These are phyloP conservation scores for Chaetomium sp. DNA, from an alignment of 2,329 filamentous ascomycete genomes.

Conservation along the genomic window DNA sequence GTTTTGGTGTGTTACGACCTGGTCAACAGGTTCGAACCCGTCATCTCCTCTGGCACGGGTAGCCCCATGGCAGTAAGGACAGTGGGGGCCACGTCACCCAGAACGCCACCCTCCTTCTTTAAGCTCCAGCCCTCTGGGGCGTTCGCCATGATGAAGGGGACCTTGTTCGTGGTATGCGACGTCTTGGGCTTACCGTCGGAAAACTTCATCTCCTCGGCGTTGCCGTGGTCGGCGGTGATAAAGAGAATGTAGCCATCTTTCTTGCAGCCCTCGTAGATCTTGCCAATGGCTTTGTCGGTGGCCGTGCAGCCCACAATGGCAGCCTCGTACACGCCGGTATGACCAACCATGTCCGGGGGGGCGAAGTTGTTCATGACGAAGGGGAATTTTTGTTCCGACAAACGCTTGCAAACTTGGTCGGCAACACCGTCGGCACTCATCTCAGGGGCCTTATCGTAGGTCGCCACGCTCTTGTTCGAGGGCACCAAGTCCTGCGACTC, in stretches of 20 bases:
- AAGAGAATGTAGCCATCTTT: slow-evolving; percentile 89
- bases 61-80: slow-evolving; percentile 86
- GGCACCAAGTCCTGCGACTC: slow-evolving; percentile 72
- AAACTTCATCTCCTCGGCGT: slow-evolving; percentile 99
- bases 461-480: slow-evolving; percentile 82
- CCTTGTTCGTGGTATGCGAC: slow-evolving; percentile 95
- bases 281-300: slow-evolving; percentile 89
- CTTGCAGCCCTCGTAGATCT: slow-evolving; percentile 90
- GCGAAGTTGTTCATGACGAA: slow-evolving; percentile 99
- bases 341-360: slow-evolving; percentile 97
- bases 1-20: slow-evolving; percentile 46
- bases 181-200: slow-evolving; percentile 95
- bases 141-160: slow-evolving; percentile 97
- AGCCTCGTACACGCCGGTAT: slow-evolving; percentile 95
- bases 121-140: slow-evolving; percentile 84
- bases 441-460: slow-evolving; percentile 89
- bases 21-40: slow-evolving; percentile 73
- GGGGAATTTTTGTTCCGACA: slow-evolving; percentile 78
- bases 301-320: slow-evolving; percentile 77
- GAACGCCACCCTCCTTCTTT: slow-evolving; percentile 77
- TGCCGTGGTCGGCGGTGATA: slow-evolving; percentile 94
- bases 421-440: slow-evolving; percentile 93
- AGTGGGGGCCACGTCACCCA: slow-evolving; percentile 96
- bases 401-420: slow-evolving; percentile 80
- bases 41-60: slow-evolving; percentile 87